Conservation (phyloP, 2,329 filamentous ascomycete species). For the Coniochaeta sp. region DNA sequence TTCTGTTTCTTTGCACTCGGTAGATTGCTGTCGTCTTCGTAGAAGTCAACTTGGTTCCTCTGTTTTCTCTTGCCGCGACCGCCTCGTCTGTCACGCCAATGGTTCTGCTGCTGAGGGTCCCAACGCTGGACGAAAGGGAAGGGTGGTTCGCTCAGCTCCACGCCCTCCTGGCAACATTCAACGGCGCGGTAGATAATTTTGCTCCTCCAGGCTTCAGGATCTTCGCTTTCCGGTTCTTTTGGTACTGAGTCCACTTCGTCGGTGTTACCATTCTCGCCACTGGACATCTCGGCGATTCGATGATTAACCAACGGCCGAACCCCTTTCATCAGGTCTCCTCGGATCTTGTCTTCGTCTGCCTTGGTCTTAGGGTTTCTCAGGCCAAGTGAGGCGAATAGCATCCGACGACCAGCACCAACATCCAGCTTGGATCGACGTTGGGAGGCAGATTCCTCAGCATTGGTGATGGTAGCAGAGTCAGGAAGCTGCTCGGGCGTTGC, state of each 20-base stretch:
- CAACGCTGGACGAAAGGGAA: conserved; percentile 88
- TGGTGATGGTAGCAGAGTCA: no score
- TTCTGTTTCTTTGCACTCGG: conserved; percentile 41
- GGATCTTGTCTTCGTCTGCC: conserved; percentile 57
- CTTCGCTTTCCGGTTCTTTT: conserved; percentile 26
- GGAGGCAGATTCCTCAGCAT: conserved; percentile 6
- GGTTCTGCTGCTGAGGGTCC: conserved; percentile 64
- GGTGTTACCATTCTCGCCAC: conserved; percentile 12
- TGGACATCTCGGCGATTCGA: conserved; percentile 18
- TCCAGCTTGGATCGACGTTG: conserved; percentile 28
- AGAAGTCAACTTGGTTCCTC: conserved; percentile 32
- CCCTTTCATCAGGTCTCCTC: conserved; percentile 50
- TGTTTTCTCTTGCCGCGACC: conserved; percentile 41
- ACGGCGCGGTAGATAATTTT: conserved; percentile 72
- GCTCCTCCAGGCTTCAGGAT: conserved; percentile 61
- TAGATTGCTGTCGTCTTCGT: conserved; percentile 23
- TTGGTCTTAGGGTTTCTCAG: conserved; percentile 61
- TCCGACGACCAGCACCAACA: conserved; percentile 54
- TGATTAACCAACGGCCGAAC: conserved; percentile 32
- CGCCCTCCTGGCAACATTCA: conserved; percentile 69
- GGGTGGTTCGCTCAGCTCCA: conserved; percentile 66
- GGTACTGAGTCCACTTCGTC: conserved; percentile 5
- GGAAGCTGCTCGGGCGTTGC: conserved; percentile 22
- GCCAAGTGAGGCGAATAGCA: conserved; percentile 67
- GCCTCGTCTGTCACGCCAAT: conserved; percentile 29